Evolutionary conservation across 768 basidiomycete species (phyloP).

Genomic region (Crassisporium funariophilum): DNA sequence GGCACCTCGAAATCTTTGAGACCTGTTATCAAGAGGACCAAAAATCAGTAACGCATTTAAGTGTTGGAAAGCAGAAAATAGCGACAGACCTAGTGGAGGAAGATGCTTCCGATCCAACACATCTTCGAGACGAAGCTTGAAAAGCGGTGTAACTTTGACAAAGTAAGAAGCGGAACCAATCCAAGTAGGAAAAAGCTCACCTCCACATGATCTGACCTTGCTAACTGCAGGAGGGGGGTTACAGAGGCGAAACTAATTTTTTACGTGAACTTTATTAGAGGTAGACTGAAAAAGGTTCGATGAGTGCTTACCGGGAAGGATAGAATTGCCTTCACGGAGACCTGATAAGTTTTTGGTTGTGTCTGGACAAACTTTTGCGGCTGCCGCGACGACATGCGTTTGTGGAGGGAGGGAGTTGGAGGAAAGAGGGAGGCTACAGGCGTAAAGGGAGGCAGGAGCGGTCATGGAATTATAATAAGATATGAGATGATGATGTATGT

Average conservation of each 20-base stretch:
- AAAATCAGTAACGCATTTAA: background rate
- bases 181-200: constrained; percentile 26
- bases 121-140: constrained; percentile 71
- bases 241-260: constrained; percentile 61
- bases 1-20: constrained; percentile 70
- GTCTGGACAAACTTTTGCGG: constrained; percentile 10
- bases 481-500: too few species aligned
- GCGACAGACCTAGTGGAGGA: constrained; percentile 65
- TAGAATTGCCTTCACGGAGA: constrained; percentile 20
- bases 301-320: constrained; percentile 20
- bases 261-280: background rate
- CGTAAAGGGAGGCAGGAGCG: constrained; percentile 4
- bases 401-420: constrained; percentile 4
- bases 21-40: constrained; percentile 34
- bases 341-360: constrained; percentile 22
- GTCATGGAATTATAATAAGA: too few species aligned
- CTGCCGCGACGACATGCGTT: constrained; percentile 13
- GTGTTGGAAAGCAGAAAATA: background rate
- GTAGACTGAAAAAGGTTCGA: too few species aligned
- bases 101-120: constrained; percentile 76
- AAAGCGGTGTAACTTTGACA: constrained; percentile 60
- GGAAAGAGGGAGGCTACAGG: background rate
- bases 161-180: constrained; percentile 9
- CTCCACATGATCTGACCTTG: constrained; percentile 67
- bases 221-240: constrained; percentile 69